These are phyloP conservation scores for Chlamydomonas urium DNA, from an alignment of 139 green algal genomes.

Conservation along the genomic window DNA sequence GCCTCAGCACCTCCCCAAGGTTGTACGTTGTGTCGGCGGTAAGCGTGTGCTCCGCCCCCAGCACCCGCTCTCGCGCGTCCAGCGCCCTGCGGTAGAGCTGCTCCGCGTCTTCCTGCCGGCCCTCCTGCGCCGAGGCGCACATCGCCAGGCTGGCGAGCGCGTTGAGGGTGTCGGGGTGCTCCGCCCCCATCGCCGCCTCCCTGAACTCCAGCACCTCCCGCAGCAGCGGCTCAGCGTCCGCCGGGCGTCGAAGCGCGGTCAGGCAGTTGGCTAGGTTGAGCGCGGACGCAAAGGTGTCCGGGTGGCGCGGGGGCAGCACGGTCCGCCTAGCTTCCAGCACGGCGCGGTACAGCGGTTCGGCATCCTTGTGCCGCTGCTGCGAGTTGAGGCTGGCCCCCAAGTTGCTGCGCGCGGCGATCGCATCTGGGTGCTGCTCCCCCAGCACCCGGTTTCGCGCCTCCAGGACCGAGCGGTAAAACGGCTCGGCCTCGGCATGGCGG, in stretches of 20 bases:
- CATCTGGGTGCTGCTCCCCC: slow-evolving; percentile 21
- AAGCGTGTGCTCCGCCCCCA: not conserved
- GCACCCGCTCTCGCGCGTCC: slow-evolving; percentile 9
- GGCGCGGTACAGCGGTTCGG: slow-evolving; percentile 17
- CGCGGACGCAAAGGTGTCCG: not conserved
- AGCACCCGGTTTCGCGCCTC: slow-evolving; percentile 8
- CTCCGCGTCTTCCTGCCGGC: not conserved
- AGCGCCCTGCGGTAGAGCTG: not conserved
- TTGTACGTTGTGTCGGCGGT: too few species aligned
- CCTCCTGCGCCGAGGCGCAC: not conserved
- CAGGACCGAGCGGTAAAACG: not conserved
- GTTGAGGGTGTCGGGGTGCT: not conserved
- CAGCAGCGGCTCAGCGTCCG: slow-evolving; percentile 4
- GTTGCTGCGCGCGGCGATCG: slow-evolving; percentile 18
- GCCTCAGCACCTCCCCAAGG: not conserved
- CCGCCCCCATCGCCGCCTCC: slow-evolving; percentile 15
- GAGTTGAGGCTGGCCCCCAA: slow-evolving; percentile 16
- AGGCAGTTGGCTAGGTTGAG: slow-evolving; percentile 3
- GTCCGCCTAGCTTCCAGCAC: slow-evolving; percentile 13
- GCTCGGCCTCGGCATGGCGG: not conserved
- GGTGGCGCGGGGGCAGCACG: not conserved
- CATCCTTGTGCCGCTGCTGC: slow-evolving; percentile 20
- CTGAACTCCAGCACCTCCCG: slow-evolving; percentile 1
- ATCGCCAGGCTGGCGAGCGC: slow-evolving; percentile 1
- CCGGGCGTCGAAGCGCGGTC: not conserved